Percentiles rank a stretch among this genome's conserved stretches.
phyloP scores from a whole-genome alignment of 1,284 basidiomycete genomes.

The Sporisorium sorghi region DNA sequence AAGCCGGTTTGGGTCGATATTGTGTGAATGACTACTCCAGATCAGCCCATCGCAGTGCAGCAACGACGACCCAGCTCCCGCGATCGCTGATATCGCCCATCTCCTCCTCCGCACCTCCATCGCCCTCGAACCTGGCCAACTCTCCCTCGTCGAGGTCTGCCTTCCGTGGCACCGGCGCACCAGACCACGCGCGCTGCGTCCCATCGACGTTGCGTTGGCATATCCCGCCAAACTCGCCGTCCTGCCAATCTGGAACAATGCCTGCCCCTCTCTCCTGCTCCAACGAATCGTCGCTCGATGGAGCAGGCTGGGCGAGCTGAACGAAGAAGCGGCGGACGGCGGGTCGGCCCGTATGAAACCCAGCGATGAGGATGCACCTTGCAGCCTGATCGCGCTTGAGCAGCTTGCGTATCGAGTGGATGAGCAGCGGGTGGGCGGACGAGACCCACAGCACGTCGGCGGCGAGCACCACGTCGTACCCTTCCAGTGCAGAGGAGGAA shows the following conservation, averaged over 20 bases:
- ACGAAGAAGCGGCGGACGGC: conserved; percentile 59
- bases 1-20: too few relatives aligned
- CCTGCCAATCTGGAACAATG: conserved; percentile 51
- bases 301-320: conserved; percentile 22
- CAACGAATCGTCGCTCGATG: conserved; percentile 8
- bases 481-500: neutral
- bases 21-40: conserved; percentile 12
- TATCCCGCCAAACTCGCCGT: conserved; percentile 40
- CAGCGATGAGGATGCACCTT: conserved; percentile 56
- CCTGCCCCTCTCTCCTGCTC: conserved; percentile 17
- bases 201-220: conserved; percentile 57
- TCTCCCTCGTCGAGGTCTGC: conserved; percentile 7
- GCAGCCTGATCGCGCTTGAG: conserved; percentile 39
- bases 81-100: conserved; percentile 64
- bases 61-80: conserved; percentile 61
- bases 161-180: conserved; percentile 22
- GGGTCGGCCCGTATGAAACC: conserved; percentile 64
- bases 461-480: conserved; percentile 56
- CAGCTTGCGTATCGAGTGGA: conserved; percentile 54
- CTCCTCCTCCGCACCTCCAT: conserved; percentile 40
- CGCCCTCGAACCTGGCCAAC: neutral
- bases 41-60: conserved; percentile 51
- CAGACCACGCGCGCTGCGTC: conserved; percentile 30
- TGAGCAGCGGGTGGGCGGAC: conserved; percentile 56
- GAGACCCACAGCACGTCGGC: conserved; percentile 67